phyloP scores from a whole-genome alignment of 176 grass and related monocot genomes.

The Rhynchospora breviuscula region DNA sequence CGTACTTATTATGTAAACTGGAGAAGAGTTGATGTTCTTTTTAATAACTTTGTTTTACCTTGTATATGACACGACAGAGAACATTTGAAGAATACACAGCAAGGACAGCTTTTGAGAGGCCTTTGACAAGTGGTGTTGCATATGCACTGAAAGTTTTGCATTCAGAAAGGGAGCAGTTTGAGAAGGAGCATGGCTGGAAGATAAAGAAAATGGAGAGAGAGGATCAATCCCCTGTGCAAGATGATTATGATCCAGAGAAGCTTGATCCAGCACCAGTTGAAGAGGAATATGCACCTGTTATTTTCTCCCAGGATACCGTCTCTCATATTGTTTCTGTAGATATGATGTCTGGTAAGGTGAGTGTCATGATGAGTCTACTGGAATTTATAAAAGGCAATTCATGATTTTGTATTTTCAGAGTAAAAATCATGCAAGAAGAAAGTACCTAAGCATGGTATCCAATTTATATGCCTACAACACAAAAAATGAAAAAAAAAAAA shows the following conservation, averaged over 20 bases:
- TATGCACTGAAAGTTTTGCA: conserved; percentile 74
- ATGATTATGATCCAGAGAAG: conserved; percentile 60
- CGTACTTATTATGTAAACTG: not conserved
- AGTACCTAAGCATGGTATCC: not conserved
- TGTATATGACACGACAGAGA: conserved; percentile 36
- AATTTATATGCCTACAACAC: not conserved
- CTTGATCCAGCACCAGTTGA: conserved; percentile 64
- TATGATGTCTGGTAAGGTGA: conserved; percentile 88
- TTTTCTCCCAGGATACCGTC: conserved; percentile 83
- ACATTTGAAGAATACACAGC: conserved; percentile 70
- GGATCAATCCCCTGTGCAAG: conserved; percentile 48
- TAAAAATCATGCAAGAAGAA: not conserved
- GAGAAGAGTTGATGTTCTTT: not conserved
- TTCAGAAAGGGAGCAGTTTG: conserved; percentile 53
- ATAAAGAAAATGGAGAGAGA: conserved; percentile 81
- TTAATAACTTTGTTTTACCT: not conserved
- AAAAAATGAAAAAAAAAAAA: not conserved
- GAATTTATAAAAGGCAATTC: not conserved
- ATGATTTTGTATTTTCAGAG: not conserved
- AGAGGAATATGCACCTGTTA: conserved; percentile 78
- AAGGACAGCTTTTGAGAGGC: conserved; percentile 78
- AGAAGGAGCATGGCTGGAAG: conserved; percentile 57
- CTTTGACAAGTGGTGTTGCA: conserved; percentile 70
- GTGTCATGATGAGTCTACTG: not conserved
- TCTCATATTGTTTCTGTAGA: conserved; percentile 77